phyloP scores from a whole-genome alignment of 768 basidiomycete species.

The Pisolithus sp. region DNA sequence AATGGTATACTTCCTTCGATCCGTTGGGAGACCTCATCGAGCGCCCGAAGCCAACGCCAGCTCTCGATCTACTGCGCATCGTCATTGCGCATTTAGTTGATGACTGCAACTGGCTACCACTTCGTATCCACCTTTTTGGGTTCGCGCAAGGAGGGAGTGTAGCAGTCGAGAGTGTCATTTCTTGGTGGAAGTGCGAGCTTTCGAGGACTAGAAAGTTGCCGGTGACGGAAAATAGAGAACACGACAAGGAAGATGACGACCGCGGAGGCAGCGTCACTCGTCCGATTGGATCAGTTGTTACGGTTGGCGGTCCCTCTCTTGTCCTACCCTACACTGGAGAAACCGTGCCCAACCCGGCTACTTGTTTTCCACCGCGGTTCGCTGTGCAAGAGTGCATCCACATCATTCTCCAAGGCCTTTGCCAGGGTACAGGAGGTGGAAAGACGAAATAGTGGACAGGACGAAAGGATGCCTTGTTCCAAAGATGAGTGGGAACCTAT shows the following conservation, averaged over 20 bases:
- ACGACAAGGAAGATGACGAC: slow-evolving; percentile 3
- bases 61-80: slow-evolving; percentile 48
- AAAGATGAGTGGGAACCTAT: slow-evolving; percentile 76
- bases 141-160: slow-evolving; percentile 85
- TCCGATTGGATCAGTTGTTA: slow-evolving; percentile 61
- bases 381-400: slow-evolving; percentile 39
- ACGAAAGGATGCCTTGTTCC: slow-evolving; percentile 68
- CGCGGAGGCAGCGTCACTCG: slow-evolving; percentile 3
- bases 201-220: slow-evolving; percentile 1
- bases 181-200: slow-evolving; percentile 43
- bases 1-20: slow-evolving; percentile 86
- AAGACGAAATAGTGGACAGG: slow-evolving; percentile 25
- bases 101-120: slow-evolving; percentile 58
- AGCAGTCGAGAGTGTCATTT: slow-evolving; percentile 59
- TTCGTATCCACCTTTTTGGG: slow-evolving; percentile 80
- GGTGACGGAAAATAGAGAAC: slow-evolving; percentile 2
- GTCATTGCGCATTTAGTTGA: slow-evolving; percentile 51
- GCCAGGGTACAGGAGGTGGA: slow-evolving; percentile 41
- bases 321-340: slow-evolving; percentile 62
- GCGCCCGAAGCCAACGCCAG: slow-evolving; percentile 67
- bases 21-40: slow-evolving; percentile 64
- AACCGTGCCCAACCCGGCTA: slow-evolving; percentile 51
- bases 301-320: slow-evolving; percentile 69
- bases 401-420: slow-evolving; percentile 59
- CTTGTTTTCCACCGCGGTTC: slow-evolving; percentile 52